Evolutionary conservation across 1,284 basidiomycete genomes (phyloP).

Genomic region (Trichosporon sp.): DNA sequence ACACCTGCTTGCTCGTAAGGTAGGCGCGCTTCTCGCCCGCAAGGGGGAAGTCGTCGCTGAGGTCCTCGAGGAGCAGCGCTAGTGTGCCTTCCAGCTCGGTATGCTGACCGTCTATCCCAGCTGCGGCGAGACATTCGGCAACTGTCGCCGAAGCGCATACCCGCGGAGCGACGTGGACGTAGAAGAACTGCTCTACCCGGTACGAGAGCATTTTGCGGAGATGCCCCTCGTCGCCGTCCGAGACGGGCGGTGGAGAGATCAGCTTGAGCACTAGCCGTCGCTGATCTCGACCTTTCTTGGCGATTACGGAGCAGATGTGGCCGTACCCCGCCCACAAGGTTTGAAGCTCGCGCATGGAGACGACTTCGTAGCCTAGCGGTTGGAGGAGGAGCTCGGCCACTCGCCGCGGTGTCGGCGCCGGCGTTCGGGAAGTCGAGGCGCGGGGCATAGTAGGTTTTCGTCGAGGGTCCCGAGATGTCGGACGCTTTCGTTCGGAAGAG

Average conservation of each 20-base stretch:
- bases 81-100: neutral
- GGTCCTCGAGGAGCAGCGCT: conserved; percentile 11
- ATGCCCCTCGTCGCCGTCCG: conserved; percentile 7
- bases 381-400: conserved; percentile 5
- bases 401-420: neutral
- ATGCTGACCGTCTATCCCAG: neutral
- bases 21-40: conserved; percentile 11
- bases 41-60: conserved; percentile 5
- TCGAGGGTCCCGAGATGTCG: neutral
- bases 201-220: conserved; percentile 21
- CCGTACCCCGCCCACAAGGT: conserved; percentile 22
- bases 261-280: conserved; percentile 12
- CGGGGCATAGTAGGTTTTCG: neutral
- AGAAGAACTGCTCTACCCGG: conserved; percentile 19
- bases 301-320: conserved; percentile 9
- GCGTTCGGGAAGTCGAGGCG: neutral
- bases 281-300: neutral
- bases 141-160: conserved; percentile 4
- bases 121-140: conserved; percentile 7
- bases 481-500: neutral
- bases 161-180: conserved; percentile 3
- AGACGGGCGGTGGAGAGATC: conserved; percentile 6
- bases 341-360: conserved; percentile 6
- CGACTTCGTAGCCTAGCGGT: neutral
- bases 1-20: neutral